Base-by-base conservation (phyloP, 208 protist species). In the Acanthamoeba triangularis region DNA sequence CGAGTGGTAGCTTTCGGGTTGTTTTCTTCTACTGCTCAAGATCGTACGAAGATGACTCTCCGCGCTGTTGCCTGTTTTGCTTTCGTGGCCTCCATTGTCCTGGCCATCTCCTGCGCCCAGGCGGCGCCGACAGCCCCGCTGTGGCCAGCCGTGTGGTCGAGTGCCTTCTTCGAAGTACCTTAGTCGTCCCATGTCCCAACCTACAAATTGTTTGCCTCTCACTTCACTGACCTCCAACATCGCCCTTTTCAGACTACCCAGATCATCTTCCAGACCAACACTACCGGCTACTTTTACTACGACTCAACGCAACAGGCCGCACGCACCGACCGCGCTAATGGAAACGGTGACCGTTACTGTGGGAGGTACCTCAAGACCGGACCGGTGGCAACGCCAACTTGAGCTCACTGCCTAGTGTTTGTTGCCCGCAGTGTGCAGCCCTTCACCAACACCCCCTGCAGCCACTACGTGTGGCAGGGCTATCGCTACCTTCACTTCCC, bases 391-490 rank as follows among this genome's bases (percentile, higher is more conserved):
- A 59, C 16, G 52, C 52, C 37, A 41, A 1, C 3, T 4, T 41
- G 37, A 41, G 37, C 37, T 41, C 1, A 41, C 37, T 1, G 37
- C 3, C 37, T 1, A 41, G 37, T 41, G 23, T 16, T 78, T 44
- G 0, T 78, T 78, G 30, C 30, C 20, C 6, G 1, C 69, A 78
- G 69, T 20, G 69, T 78, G 69, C 69, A 78, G 1, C 65, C 65
- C 23, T 14, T 78, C 30, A 78, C 69, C 69, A 78, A 78, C 37
- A 78, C 69, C 1, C 69, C 69, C 7, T 78, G 69, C 69, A 78
- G 28, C 16, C 69, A 78, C 69, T 78, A 78, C 69, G 69, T 78
- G 69, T 78, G 69, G 69, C n/a, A 78, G 69, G 69, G 69, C 23
- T 78, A 78, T n/a, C 69, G 69, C 37, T 78, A 33, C 69, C 69